Evolutionary conservation across 129 eudicot species (phyloP), one percentile per base, ranked within the genome.

Genomic region (sunflower (Helianthus annuus)): DNA sequence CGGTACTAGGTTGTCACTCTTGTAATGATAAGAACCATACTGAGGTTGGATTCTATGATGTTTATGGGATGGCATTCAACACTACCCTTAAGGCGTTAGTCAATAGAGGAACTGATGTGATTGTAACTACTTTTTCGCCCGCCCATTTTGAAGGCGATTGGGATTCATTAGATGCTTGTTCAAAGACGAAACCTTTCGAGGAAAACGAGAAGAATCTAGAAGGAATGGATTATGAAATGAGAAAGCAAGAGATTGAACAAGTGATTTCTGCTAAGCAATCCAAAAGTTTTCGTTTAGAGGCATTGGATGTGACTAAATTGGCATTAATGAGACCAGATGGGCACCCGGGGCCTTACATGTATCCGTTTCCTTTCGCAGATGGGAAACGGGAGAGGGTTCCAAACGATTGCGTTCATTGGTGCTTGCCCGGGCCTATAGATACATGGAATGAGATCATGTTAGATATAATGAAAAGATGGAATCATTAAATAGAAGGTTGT

Each of bases 111-210:
- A 84, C 81, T 44, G 76, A 81, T 77, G 97, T 85, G 10, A 69
- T 95, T 61, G 78, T 95, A 49, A 91, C 97, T 0, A 95, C 97
- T 2, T 95, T 90, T 73, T 74, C 99, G 5, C 94, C 97, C 1
- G 89, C 89, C 66, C 99, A 95, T 86, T 95, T 90, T 71, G 90
- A 95, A 78, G 99, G 99, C 10, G 97, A 90, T 6, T 95, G 99
- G 99, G 99, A 95, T 61, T 88, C 88, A 56, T 64, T 81, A 13
- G 97, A 89, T n/a, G 89, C 96, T 10, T 95, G 99, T 77, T 75
- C 97, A 0, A 90, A 88, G 73, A 90, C 85, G 1, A 64, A 79
- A 80, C 99, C 99, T 40, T 95, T 73, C 29, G 71, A 70, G 48
- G 87, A 80, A 62, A 76, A 70, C 12, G 97, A 90, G 75, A 85